Evolutionary conservation across 768 basidiomycete species (phyloP), one percentile per base, ranked within the genome.

Genomic region (Rhizopogon vulgaris): DNA sequence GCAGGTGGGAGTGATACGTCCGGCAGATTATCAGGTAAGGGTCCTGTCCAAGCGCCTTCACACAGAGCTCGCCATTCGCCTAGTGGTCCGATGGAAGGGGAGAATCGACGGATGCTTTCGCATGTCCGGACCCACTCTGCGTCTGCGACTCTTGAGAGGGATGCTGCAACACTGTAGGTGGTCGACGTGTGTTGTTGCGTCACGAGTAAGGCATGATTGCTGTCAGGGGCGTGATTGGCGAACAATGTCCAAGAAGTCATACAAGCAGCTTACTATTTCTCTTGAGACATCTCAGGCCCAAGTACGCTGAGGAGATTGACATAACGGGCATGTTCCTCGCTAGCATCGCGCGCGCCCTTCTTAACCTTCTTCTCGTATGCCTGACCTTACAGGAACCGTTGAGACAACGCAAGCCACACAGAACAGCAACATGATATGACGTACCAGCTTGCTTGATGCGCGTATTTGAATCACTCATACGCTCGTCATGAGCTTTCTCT

Each of bases 341-440:
- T 70, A 5, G 76, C 82, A 58, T 90, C 86, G 17, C 73, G 73
- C 9, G 80, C 66, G 41, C 78, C 85, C 69, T 83, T 86, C 75
- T 87, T 89, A 27, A 82, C 77, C 63, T 87, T 90, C 74, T 87
- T 87, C 72, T 91, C 88, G 48, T 87, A 90, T 12, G 65, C 56
- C 61, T 82, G 83, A 52, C 87, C 89, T 88, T 57, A 27, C 17
- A 42, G 0, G 36, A 24, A 36, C 46, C 11, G 3, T 45, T 63
- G 12, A 56, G 22, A 22, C 22, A 22, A 22, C 22, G 22, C 22
- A 22, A 22, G 3, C 37, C 2, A 14, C 8, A 32, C 36, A 27
- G 22, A 47, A 50, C 15, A n/a, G 28, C 36, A 36, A 28, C 34
- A 14, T 27, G 28, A 37, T 30, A 36, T 25, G 30, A 36, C 48